phyloP scores from a whole-genome alignment of 2,329 filamentous ascomycete species.

The Fusarium ambrosium region DNA sequence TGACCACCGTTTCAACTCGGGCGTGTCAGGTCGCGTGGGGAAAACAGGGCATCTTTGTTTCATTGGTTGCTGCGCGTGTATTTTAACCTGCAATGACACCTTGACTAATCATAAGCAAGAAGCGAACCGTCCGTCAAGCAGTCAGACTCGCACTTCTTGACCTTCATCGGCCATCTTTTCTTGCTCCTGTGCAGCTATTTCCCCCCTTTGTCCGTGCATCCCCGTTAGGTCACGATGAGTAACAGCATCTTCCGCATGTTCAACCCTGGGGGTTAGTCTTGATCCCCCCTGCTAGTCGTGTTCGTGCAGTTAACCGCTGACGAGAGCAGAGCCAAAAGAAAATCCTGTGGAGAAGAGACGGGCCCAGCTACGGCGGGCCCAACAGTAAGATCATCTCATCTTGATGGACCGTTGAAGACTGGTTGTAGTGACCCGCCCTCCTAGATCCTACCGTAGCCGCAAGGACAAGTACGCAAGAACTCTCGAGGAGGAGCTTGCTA shows the following conservation, averaged over 20 bases:
- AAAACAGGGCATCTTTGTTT: neutral
- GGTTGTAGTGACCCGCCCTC: neutral
- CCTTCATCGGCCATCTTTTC: neutral
- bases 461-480: slow-evolving; percentile 4
- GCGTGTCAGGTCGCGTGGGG: neutral
- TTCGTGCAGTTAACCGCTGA: neutral
- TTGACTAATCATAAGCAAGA: neutral
- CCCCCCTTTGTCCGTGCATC: neutral
- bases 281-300: neutral
- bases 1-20: neutral
- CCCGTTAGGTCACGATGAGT: neutral
- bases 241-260: slow-evolving; percentile 5
- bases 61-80: neutral
- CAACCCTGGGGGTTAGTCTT: neutral
- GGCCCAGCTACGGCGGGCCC: neutral
- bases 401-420: neutral
- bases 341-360: neutral
- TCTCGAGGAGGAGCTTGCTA: neutral
- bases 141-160: neutral
- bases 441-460: neutral
- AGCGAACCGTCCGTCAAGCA: neutral
- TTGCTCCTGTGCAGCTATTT: neutral
- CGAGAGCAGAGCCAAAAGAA: neutral
- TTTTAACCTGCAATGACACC: neutral
- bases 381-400: neutral